phyloP scores from a whole-genome alignment of 2,329 filamentous ascomycete genomes.

The Cadophora gregata region DNA sequence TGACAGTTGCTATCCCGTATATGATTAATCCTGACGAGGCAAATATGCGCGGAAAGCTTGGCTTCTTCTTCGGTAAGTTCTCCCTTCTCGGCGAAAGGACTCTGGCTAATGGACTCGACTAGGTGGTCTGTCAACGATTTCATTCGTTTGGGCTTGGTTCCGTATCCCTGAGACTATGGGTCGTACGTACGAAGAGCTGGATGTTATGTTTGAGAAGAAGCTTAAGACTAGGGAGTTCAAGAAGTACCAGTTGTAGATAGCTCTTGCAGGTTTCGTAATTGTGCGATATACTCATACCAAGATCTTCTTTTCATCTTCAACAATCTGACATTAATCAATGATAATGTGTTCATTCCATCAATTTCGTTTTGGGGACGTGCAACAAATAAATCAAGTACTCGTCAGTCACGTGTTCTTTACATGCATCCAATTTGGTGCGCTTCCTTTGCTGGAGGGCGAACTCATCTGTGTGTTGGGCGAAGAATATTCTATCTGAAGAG shows the following conservation, averaged over 20 bases:
- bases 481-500: no score
- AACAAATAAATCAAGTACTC: no score
- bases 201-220: conserved; percentile 51
- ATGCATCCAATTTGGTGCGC: no score
- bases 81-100: conserved; percentile 28
- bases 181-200: conserved; percentile 53
- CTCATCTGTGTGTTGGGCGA: no score
- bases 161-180: conserved; percentile 52
- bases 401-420: no score
- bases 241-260: conserved; percentile 29
- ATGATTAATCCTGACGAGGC: conserved; percentile 48
- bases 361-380: no score
- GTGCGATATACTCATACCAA: no score
- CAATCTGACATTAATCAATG: no score
- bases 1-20: conserved; percentile 46
- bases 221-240: conserved; percentile 45
- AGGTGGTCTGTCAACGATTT: conserved; percentile 43
- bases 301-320: no score
- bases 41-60: conserved; percentile 50
- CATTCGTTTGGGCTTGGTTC: conserved; percentile 49
- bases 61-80: conserved; percentile 48
- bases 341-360: no score
- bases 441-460: no score
- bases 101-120: conserved; percentile 29
- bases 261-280: no score